Conservation (phyloP, 164 flowering plant species). For the Magnolia sinica region DNA sequence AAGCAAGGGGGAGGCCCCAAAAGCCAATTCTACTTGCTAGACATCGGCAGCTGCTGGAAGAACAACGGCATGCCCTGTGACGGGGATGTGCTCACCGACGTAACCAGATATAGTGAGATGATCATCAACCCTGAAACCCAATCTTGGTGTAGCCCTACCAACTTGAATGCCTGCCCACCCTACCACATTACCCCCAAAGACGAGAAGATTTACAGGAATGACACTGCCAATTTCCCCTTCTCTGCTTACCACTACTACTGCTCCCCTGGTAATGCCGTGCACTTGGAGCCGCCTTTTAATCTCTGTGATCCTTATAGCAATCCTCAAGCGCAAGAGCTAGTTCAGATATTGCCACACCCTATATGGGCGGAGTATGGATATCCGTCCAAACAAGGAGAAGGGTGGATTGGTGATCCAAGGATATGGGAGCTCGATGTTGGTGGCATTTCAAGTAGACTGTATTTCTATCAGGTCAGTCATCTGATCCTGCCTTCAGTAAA, state of each 20-base stretch:
- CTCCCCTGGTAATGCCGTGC: conserved; percentile 60
- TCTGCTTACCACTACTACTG: conserved; percentile 74
- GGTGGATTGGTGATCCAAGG: conserved; percentile 66
- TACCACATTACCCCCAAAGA: conserved; percentile 52
- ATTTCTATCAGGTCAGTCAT: conserved; percentile 70
- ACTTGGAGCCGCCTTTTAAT: conserved; percentile 42
- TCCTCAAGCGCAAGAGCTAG: conserved; percentile 77
- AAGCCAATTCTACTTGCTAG: conserved; percentile 77
- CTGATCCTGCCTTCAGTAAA: background rate
- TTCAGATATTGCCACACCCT: conserved; percentile 75
- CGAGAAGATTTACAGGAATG: conserved; percentile 46
- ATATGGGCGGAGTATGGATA: conserved; percentile 75
- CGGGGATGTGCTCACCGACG: conserved; percentile 67
- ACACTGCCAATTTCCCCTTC: conserved; percentile 61
- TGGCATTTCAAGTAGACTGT: conserved; percentile 58
- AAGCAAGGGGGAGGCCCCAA: conserved; percentile 71
- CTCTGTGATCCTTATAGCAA: conserved; percentile 87
- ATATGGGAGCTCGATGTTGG: conserved; percentile 87
- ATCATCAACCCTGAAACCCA: conserved; percentile 66
- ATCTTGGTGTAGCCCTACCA: conserved; percentile 55
- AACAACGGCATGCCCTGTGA: conserved; percentile 63
- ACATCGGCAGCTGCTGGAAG: conserved; percentile 88
- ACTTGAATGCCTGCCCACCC: conserved; percentile 54
- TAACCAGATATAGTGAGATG: conserved; percentile 83
- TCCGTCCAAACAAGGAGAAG: conserved; percentile 60